These are phyloP conservation scores for Ilex asprella DNA, from an alignment of 257 asterid genomes.

Conservation along the genomic window DNA sequence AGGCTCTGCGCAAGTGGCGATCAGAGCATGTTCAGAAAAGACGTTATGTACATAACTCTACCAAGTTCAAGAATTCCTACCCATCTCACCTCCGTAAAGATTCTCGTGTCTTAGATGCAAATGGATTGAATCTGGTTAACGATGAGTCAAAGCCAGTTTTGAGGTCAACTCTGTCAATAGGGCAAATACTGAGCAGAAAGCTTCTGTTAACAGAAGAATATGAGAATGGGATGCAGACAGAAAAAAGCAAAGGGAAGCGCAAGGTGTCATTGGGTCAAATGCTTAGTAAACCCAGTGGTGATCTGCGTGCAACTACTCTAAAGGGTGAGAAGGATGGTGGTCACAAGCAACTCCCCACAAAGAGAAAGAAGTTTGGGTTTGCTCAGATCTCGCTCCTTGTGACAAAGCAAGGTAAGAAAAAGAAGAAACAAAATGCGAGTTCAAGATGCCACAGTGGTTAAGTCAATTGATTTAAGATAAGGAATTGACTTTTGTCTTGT, in stretches of 20 bases:
- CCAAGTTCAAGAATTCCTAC: conserved; percentile 60
- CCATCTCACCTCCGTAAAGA: conserved; percentile 47
- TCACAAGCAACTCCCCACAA: conserved; percentile 30
- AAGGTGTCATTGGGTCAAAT: conserved; percentile 75
- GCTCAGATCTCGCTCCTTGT: conserved; percentile 65
- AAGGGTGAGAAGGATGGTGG: conserved; percentile 44
- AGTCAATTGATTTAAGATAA: conserved; percentile 3
- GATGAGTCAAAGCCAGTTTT: conserved; percentile 50
- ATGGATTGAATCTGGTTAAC: conserved; percentile 35
- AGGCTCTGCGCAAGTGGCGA: conserved; percentile 81
- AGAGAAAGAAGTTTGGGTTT: conserved; percentile 83
- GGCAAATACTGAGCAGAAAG: conserved; percentile 63
- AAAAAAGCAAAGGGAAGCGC: conserved; percentile 31
- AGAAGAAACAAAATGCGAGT: conserved; percentile 31
- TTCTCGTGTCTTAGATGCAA: conserved; percentile 43
- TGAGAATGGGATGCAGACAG: conserved; percentile 33
- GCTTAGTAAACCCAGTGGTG: conserved; percentile 46
- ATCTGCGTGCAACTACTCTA: conserved; percentile 6
- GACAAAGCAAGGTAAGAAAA: conserved; percentile 68
- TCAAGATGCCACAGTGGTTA: conserved; percentile 22
- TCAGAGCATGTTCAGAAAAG: conserved; percentile 73
- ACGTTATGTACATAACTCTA: conserved; percentile 37
- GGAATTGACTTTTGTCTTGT: neutral
- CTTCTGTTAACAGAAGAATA: conserved; percentile 69
- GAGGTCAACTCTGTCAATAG: conserved; percentile 53